Evolutionary conservation across 495 filamentous ascomycete genomes (phyloP), one percentile per base, ranked within the genome.

Genomic region (Penicillium flavigenum): DNA sequence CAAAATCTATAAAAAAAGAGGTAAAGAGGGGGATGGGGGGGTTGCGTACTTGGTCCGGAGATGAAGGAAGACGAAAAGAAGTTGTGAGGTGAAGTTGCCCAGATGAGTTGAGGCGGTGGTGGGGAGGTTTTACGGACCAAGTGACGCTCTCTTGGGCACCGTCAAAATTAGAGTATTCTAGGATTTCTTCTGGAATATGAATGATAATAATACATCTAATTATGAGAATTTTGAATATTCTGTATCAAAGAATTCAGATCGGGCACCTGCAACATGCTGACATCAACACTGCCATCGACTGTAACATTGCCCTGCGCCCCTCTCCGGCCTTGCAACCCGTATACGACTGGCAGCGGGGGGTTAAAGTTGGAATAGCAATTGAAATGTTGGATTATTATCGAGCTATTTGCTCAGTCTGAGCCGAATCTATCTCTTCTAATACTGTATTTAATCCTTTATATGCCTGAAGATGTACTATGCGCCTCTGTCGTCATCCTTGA

Each of bases 401-500:
- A 47, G 36, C 26, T 47, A 17, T 9, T 22, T 39, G 12, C 41
- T 47, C 47, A n/a, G 24, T 29, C 29, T 54, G 45, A 24, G 16
- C 2, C 5, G 5, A 11, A 4, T 17, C 24, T 32, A 20, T 32
- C 6, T 20, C 4, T 2, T 14, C 2, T 7, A 6, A 5, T 16
- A 34, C 12, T 22, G 16, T 6, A 31, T 52, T 10, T 42, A 26
- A 17, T 32, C 17, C 11, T 52, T 6, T 17, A 42, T 52, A 52
- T 42, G 12, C 44, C 44, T 14, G 24, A 38, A 41, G 22, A 11
- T 27, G 49, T 51, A 24, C 43, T 27, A 27, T 42, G 51, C 57
- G 63, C 65, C 65, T 59, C 62, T 67, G 65, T 67, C 65, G 65
- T 67, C 65, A 67, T 67, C 42, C 51, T 53, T 42, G 39, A 61